Base-by-base conservation (phyloP, 768 basidiomycete genomes). In the Hysterangium stoloniferum region DNA sequence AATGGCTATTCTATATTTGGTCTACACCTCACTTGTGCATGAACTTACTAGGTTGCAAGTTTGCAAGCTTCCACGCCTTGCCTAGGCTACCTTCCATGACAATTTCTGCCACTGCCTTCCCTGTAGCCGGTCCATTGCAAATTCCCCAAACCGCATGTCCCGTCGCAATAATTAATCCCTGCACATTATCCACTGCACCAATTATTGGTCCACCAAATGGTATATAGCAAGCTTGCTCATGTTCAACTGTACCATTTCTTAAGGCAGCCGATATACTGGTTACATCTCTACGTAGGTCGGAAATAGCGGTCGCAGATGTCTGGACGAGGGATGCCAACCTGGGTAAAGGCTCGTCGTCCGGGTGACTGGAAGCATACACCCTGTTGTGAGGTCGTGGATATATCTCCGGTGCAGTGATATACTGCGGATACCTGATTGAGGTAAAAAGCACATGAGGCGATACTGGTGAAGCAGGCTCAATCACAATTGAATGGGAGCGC, bases 101-200 rank as follows among this genome's bases (percentile, higher is more conserved):
- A 15, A 87, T 66, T 62, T 90, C 86, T 12, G 78, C 70, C 35
- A 96, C 62, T 6, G 77, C 79, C 56, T 75, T 78, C 1, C 83
- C 92, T 3, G 89, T 93, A 4, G 87, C 91, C 0, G 91, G 89
- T 3, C 82, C 88, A 61, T 86, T 86, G 62, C 79, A 86, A 35
- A 87, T 82, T 0, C 86, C 85, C 84, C 86, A 86, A 58, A 82
- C 86, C 0, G 83, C 84, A 62, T 89, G 87, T 19, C 90, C 91
- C 6, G 80, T 79, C 0, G 81, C 87, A 25, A 93, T 70, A 52
- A 77, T 77, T 48, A 92, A 61, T 0, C 86, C 84, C 56, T 75
- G 74, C 33, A 81, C 70, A 20, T 60, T 63, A 6, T 56, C 60
- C 11, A 81, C 78, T 56, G 78, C 74, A 0, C 86, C 89, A 2